Evolutionary conservation across 805 yeast genomes (phyloP).

Genomic region (Monosporozyma unispora): DNA sequence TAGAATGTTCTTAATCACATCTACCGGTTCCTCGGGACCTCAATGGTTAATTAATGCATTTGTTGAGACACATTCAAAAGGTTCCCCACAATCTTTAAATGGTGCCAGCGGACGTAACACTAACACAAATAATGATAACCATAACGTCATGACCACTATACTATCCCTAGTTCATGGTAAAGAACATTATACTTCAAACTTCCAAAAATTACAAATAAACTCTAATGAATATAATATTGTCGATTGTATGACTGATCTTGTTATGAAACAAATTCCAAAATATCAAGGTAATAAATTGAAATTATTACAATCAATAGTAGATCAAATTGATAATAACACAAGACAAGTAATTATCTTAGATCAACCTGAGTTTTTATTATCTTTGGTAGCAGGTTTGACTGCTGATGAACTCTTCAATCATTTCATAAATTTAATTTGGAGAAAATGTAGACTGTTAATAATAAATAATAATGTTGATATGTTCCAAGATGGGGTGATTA

Average conservation of each 20-base stretch:
- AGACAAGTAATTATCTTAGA: constrained; percentile 20
- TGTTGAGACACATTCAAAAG: constrained; percentile 42
- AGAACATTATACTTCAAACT: constrained; percentile 12
- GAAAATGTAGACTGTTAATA: constrained; percentile 21
- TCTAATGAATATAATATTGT: constrained; percentile 26
- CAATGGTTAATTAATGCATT: constrained; percentile 53
- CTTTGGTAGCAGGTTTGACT: constrained; percentile 19
- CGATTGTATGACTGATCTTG: constrained; percentile 42
- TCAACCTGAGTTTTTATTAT: constrained; percentile 27
- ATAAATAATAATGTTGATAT: constrained; percentile 16
- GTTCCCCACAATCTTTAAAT: constrained; percentile 36
- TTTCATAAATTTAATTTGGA: constrained; percentile 21
- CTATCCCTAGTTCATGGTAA: constrained; percentile 24
- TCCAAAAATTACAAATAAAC: constrained; percentile 19
- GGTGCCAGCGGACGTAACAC: not conserved
- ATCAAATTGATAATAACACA: constrained; percentile 38
- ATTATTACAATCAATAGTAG: constrained; percentile 60
- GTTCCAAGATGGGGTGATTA: constrained; percentile 7
- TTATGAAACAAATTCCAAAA: constrained; percentile 27
- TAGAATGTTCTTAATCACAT: constrained; percentile 31
- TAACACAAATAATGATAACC: not conserved
- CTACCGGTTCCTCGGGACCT: constrained; percentile 48
- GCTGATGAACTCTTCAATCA: constrained; percentile 21
- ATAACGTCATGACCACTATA: constrained; percentile 6
- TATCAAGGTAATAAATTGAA: constrained; percentile 23